phyloP scores from a whole-genome alignment of 2,329 filamentous ascomycete species.

The Claviceps fusiformis region DNA sequence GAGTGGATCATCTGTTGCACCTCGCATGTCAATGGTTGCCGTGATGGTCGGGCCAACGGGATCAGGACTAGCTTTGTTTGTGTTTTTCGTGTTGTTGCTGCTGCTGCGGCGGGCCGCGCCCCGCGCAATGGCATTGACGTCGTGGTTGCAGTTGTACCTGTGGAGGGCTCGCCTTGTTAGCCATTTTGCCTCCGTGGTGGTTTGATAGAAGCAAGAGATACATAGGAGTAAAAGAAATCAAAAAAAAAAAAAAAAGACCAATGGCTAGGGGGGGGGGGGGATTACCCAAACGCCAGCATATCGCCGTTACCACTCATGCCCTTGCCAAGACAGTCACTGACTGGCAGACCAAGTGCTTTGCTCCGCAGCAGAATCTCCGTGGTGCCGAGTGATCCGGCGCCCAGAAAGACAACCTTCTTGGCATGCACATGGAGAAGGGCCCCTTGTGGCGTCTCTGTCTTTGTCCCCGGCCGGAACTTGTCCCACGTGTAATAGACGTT shows the following conservation, averaged over 20 bases:
- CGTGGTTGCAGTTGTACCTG: conserved; percentile 44
- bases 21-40: conserved; percentile 46
- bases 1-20: conserved; percentile 33
- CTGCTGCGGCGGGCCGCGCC: accelerated
- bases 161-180: no score
- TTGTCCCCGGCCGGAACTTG: conserved; percentile 30
- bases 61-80: no score
- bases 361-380: conserved; percentile 53
- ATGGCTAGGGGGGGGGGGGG: no score
- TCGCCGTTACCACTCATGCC: conserved; percentile 56
- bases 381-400: conserved; percentile 50
- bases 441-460: conserved; percentile 25
- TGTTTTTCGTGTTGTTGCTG: conserved; percentile 11
- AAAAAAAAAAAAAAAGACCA: background rate
- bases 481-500: conserved; percentile 49
- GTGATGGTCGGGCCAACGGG: conserved; percentile 50
- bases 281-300: conserved; percentile 46
- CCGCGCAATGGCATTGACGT: conserved; percentile 43
- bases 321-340: conserved; percentile 43
- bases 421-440: conserved; percentile 57
- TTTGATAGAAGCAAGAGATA: background rate
- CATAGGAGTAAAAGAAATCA: background rate
- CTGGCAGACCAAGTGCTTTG: conserved; percentile 40
- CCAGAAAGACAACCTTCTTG: conserved; percentile 50
- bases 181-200: no score